These are phyloP conservation scores for Sporothrix luriei DNA, from an alignment of 2,329 filamentous ascomycete genomes.

Conservation along the genomic window DNA sequence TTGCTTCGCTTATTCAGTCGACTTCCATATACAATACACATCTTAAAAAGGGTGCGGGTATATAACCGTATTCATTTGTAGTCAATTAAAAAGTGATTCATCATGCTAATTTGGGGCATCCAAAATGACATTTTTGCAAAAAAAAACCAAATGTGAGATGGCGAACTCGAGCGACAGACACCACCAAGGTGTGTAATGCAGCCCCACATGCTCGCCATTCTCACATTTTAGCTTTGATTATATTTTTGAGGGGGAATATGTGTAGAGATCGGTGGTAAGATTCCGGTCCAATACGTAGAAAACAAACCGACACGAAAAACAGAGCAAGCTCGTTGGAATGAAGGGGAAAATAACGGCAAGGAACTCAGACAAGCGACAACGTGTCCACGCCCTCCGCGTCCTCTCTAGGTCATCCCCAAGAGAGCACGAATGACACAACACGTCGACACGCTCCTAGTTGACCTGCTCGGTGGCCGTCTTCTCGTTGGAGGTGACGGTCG, in stretches of 20 bases:
- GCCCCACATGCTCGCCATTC: not conserved
- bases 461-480: constrained; percentile 30
- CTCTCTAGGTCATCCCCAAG: no score
- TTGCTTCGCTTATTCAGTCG: no score
- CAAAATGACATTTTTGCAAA: no score
- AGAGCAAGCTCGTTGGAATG: constrained; percentile 14
- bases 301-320: not conserved
- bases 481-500: constrained; percentile 20
- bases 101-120: constrained; percentile 7
- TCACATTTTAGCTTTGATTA: not conserved
- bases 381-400: no score
- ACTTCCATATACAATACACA: not conserved
- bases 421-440: no score
- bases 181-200: no score
- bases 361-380: no score
- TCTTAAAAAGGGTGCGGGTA: not conserved
- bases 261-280: not conserved
- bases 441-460: not conserved
- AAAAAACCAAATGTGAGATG: no score
- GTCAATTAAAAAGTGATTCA: constrained; percentile 9
- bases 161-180: no score
- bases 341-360: not conserved
- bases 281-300: not conserved
- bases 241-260: not conserved
- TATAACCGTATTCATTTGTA: constrained; percentile 17